Evolutionary conservation across 2,329 filamentous ascomycete genomes (phyloP).

Genomic region (Colletotrichum sp.): DNA sequence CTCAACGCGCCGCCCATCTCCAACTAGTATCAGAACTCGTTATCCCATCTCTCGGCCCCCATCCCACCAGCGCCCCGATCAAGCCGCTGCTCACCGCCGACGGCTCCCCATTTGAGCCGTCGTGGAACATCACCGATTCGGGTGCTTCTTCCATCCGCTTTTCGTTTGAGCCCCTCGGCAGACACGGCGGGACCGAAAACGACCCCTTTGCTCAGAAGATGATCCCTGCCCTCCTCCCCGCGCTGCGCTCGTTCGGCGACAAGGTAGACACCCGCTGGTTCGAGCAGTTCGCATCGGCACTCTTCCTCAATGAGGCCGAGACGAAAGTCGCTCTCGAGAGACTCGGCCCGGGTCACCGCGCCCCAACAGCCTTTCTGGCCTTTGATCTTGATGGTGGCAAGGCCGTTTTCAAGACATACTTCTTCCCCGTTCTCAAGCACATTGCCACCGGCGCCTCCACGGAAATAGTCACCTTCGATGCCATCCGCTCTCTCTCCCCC

Average conservation of each 20-base stretch:
- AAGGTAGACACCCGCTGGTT: constrained; percentile 24
- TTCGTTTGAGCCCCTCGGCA: constrained; percentile 21
- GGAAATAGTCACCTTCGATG: constrained; percentile 24
- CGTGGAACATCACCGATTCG: constrained; percentile 20
- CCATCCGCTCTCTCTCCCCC: constrained; percentile 25
- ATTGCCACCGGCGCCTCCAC: constrained; percentile 24
- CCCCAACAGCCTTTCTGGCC: constrained; percentile 27
- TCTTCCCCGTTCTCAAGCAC: constrained; percentile 28
- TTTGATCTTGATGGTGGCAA: constrained; percentile 27
- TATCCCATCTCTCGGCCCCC: constrained; percentile 17
- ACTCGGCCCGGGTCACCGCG: constrained; percentile 22
- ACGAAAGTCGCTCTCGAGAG: constrained; percentile 2
- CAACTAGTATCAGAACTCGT: constrained; percentile 17
- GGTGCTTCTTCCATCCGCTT: constrained; percentile 19
- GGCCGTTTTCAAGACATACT: constrained; percentile 27
- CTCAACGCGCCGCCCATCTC: constrained; percentile 12
- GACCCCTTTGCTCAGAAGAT: constrained; percentile 22
- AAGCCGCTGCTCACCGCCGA: constrained; percentile 16
- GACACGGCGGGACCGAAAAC: constrained; percentile 4
- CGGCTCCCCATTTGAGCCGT: constrained; percentile 20
- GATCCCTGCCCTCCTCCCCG: constrained; percentile 13
- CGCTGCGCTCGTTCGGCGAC: constrained; percentile 3
- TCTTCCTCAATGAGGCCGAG: constrained; percentile 25
- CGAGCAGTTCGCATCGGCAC: constrained; percentile 22
- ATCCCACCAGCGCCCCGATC: constrained; percentile 10